Evolutionary conservation across 345 rosid species (phyloP).

Genomic region (Boechera stricta): DNA sequence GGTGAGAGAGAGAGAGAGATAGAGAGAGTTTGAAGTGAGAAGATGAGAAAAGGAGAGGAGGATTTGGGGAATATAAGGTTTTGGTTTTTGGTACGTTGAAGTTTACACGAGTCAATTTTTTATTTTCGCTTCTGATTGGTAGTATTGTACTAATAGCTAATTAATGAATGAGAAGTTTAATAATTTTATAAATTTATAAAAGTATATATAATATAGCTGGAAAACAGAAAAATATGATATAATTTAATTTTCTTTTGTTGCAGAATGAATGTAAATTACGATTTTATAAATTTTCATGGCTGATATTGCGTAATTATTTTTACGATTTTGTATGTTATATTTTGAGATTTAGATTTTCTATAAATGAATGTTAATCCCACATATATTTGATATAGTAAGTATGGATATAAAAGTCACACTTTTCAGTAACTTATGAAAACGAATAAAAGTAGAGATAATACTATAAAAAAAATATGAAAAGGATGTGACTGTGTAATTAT

Average conservation of each 20-base stretch:
- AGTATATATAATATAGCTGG: neutral
- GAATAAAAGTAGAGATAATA: conserved; percentile 39
- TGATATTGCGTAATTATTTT: neutral
- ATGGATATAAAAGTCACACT: conserved; percentile 38
- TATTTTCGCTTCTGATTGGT: neutral
- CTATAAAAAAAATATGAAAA: conserved; percentile 33
- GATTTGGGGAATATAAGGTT: conserved; percentile 45
- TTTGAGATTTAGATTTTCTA: neutral
- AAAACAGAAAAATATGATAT: neutral
- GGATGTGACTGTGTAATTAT: conserved; percentile 42
- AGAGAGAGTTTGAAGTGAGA: conserved; percentile 42
- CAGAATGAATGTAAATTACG: neutral
- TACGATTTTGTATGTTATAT: no score
- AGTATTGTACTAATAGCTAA: conserved; percentile 4
- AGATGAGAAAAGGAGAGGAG: conserved; percentile 50
- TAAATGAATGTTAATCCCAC: neutral
- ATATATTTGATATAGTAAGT: conserved; percentile 3
- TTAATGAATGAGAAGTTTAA: neutral
- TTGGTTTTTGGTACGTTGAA: conserved; percentile 42
- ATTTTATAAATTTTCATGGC: neutral
- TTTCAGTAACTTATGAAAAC: conserved; percentile 39
- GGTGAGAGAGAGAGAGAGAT: conserved; percentile 18
- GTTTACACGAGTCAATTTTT: conserved; percentile 32
- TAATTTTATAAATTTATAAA: neutral
- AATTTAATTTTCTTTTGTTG: neutral